phyloP scores from a whole-genome alignment of 2,329 filamentous ascomycete genomes.

The Arthrobotrys entomopaga region DNA sequence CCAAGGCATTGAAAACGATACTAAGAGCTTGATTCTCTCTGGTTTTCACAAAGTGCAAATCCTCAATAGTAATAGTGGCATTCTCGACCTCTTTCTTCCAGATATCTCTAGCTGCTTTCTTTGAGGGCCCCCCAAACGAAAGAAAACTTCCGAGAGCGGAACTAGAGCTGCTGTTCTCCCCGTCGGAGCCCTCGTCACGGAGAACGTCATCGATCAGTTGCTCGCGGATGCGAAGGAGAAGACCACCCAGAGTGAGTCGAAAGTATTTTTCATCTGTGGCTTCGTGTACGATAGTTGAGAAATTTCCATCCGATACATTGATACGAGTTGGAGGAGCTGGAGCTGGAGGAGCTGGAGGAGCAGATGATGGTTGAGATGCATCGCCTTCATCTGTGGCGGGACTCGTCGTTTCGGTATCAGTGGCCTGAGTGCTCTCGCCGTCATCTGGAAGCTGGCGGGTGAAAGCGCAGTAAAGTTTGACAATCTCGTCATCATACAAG shows the following conservation, averaged over 20 bases:
- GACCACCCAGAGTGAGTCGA: slow-evolving; percentile 36
- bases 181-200: slow-evolving; percentile 3
- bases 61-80: slow-evolving; percentile 20
- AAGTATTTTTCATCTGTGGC: slow-evolving; percentile 23
- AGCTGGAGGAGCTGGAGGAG: no score
- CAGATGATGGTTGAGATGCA: not conserved
- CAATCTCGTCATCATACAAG: slow-evolving; percentile 33
- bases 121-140: no score
- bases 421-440: not conserved
- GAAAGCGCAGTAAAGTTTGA: slow-evolving; percentile 29
- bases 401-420: not conserved
- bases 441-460: slow-evolving; percentile 14
- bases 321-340: slow-evolving; percentile 3
- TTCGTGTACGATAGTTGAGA: slow-evolving; percentile 26
- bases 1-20: slow-evolving; percentile 30
- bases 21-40: slow-evolving; percentile 37
- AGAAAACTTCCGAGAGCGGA: not conserved
- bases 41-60: slow-evolving; percentile 30
- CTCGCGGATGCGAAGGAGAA: slow-evolving; percentile 29
- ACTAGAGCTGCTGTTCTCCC: slow-evolving; percentile 7
- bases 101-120: slow-evolving; percentile 2
- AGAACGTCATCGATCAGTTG: slow-evolving; percentile 27
- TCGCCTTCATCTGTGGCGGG: not conserved
- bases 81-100: slow-evolving; percentile 23
- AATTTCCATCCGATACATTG: slow-evolving; percentile 17